Conservation (phyloP, 441 rosid species). For the Aquilaria agallochum region DNA sequence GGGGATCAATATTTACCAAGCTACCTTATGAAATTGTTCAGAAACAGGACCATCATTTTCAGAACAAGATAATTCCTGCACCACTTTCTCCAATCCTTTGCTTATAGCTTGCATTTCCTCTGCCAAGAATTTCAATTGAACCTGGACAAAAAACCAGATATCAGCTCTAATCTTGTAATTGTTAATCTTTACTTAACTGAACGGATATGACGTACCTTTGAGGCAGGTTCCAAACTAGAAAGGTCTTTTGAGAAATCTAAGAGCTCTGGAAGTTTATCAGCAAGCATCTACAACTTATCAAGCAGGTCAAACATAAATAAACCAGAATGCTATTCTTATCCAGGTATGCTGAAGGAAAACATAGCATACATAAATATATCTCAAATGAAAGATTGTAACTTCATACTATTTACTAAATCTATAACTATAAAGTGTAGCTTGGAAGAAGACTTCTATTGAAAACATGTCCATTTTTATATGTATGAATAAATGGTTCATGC, state of each 20-base stretch:
- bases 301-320: slow-evolving; percentile 14
- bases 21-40: slow-evolving; percentile 68
- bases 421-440: no score
- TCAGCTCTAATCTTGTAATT: slow-evolving; percentile 8
- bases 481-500: no score
- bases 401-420: no score
- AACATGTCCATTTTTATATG: no score
- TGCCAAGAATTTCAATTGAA: slow-evolving; percentile 90
- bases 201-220: slow-evolving; percentile 55
- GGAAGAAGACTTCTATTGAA: no score
- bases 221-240: slow-evolving; percentile 63
- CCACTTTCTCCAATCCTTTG: slow-evolving; percentile 90
- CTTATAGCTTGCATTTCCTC: slow-evolving; percentile 97
- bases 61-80: slow-evolving; percentile 76
- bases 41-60: slow-evolving; percentile 89
- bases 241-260: slow-evolving; percentile 77
- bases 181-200: slow-evolving; percentile 4
- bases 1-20: background rate
- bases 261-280: slow-evolving; percentile 83
- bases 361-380: no score
- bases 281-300: slow-evolving; percentile 63
- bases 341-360: background rate
- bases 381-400: no score
- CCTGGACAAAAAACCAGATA: slow-evolving; percentile 34
- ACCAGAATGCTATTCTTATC: background rate